Conservation (phyloP, 2,329 filamentous ascomycete species). For the Colletotrichum acutatum region DNA sequence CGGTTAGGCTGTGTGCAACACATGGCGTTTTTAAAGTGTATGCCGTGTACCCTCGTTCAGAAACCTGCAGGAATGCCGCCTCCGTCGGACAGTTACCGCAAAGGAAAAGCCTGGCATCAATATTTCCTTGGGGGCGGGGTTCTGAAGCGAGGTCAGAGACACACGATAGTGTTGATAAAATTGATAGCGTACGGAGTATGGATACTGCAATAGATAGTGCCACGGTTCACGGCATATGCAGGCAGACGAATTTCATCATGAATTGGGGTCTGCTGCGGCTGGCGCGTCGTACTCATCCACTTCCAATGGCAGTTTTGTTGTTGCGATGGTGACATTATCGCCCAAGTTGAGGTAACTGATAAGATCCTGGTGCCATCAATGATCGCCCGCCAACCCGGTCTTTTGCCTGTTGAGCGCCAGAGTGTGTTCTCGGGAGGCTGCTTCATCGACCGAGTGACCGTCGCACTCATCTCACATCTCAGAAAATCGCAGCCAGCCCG, state of each 20-base stretch:
- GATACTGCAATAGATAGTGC: not conserved
- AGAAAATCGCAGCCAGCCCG: conserved; percentile 5
- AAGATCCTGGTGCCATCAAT: not conserved
- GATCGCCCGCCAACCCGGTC: not conserved
- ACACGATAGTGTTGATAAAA: not conserved
- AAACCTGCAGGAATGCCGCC: not conserved
- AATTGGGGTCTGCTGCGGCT: conserved; percentile 11
- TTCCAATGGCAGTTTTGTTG: not conserved
- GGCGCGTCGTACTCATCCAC: conserved; percentile 21
- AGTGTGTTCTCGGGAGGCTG: conserved; percentile 11
- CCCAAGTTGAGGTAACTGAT: not conserved
- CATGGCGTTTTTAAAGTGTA: conserved; percentile 10
- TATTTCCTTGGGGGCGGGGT: not conserved
- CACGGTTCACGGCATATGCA: conserved; percentile 12
- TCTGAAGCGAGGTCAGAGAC: not conserved
- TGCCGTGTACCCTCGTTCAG: not conserved
- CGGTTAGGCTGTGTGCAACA: conserved; percentile 15
- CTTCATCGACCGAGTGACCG: conserved; percentile 28
- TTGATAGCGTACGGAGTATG: not conserved
- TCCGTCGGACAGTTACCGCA: conserved; percentile 1
- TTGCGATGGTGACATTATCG: not conserved
- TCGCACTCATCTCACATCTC: conserved; percentile 25
- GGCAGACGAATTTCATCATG: conserved; percentile 10
- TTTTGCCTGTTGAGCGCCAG: not conserved
- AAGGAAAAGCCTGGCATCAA: conserved; percentile 24